Percentiles rank a stretch among this genome's conserved stretches.
phyloP scores from a whole-genome alignment of 306 rosid genomes.

The Astragalus membranaceus region DNA sequence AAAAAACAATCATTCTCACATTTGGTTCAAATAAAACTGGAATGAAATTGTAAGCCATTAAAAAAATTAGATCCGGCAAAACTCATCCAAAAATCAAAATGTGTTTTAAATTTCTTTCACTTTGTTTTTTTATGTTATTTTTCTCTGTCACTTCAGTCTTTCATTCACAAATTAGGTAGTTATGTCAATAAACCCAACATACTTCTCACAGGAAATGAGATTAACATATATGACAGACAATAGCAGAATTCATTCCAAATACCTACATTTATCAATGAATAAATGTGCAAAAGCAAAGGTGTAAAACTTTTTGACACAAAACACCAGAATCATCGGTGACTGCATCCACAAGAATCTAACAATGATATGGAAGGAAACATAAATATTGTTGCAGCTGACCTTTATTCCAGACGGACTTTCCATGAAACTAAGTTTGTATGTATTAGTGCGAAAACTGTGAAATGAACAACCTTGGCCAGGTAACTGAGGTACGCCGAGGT shows the following conservation, averaged over 20 bases:
- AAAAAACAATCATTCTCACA: not conserved
- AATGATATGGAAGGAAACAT: conserved; percentile 1
- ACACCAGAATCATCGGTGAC: not conserved
- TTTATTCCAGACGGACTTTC: conserved; percentile 92
- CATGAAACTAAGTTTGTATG: conserved; percentile 93
- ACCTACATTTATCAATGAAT: not conserved
- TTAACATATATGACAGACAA: not conserved
- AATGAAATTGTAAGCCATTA: not conserved
- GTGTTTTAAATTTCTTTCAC: not conserved
- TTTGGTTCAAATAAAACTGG: not conserved
- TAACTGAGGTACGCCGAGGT: conserved; percentile 92
- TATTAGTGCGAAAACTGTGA: conserved; percentile 87
- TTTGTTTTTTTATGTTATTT: not conserved
- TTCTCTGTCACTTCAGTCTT: not conserved
- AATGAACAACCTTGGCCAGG: conserved; percentile 99
- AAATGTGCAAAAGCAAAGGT: not conserved
- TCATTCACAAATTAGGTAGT: not conserved
- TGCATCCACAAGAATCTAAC: not conserved
- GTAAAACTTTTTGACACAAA: not conserved
- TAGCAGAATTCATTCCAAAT: not conserved
- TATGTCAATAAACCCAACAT: not conserved
- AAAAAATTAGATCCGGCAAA: not conserved
- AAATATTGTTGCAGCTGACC: conserved; percentile 32
- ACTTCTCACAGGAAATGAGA: not conserved
- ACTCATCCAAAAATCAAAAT: not conserved